Evolutionary conservation across 75 land plant genomes (phyloP).

Genomic region (Sequoia sempervirens): DNA sequence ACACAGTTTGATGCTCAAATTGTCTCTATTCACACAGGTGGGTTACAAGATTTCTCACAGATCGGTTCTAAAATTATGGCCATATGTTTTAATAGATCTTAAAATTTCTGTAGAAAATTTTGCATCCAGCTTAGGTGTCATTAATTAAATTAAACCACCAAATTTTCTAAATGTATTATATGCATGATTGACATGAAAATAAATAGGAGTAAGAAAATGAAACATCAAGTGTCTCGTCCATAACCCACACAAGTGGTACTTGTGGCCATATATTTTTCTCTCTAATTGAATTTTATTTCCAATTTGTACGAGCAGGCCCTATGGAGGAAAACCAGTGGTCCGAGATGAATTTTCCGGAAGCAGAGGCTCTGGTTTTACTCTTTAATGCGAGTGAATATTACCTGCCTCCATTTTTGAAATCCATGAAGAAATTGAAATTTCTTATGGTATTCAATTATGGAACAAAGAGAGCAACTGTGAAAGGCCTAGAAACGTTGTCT

Average conservation of each 20-base stretch:
- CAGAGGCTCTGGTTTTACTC: constrained; percentile 56
- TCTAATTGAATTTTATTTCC: background rate
- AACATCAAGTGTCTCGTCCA: too few species aligned
- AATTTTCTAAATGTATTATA: too few species aligned
- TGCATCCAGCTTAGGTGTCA: background rate
- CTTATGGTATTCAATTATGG: constrained; percentile 38
- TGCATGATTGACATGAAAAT: too few species aligned
- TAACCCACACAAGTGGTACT: too few species aligned
- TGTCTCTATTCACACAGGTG: constrained; percentile 66
- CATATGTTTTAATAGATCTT: background rate
- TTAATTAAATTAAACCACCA: too few species aligned
- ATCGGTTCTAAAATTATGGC: background rate
- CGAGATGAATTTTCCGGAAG: constrained; percentile 39
- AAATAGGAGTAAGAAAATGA: too few species aligned
- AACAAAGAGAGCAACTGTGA: constrained; percentile 8
- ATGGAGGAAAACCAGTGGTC: constrained; percentile 50
- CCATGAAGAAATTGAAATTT: constrained; percentile 47
- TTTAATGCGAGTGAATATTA: constrained; percentile 40
- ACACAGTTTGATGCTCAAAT: constrained; percentile 46
- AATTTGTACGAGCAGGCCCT: constrained; percentile 26
- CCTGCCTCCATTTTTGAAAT: constrained; percentile 46
- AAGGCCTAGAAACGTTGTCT: background rate
- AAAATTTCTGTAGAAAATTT: background rate
- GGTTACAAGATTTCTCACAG: background rate
- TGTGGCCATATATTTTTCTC: background rate